Evolutionary conservation across 306 rosid species (phyloP), one percentile per base, ranked within the genome.

Genomic region (Prunus davidiana): DNA sequence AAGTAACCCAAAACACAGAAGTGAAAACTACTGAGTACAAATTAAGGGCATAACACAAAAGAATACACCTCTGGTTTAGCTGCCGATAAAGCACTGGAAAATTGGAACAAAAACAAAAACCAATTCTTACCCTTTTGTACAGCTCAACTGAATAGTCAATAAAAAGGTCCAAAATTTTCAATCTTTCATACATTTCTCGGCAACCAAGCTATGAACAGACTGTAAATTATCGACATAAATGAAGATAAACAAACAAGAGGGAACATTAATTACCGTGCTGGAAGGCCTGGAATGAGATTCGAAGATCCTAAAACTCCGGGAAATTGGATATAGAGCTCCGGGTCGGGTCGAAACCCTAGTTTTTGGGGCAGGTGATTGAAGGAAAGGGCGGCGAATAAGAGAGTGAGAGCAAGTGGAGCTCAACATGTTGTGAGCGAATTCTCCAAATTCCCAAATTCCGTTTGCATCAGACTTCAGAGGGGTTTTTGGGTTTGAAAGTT

Each of bases 281-380:
- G 83, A 47, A 49, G 84, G 77, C 72, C 76, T 77, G 64, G 73
- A 34, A 81, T 64, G 87, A 41, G 93, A 84, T 73, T 89, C 90
- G 8, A 77, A 85, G 90, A 86, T 87, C 91, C 96, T 88, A 62
- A 81, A 51, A 71, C 65, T 80, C 5, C 81, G 86, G 76, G 93
- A 82, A 72, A 83, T 64, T 30, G 90, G 89, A 69, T 38, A 78
- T 0, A 77, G 38, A 18, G 80, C 47, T 0, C 73, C 58, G 20
- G 86, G 82, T 58, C 89, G 84, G 71, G 76, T 69, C 30, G 85
- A 63, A 73, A 75, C 83, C 93, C 80, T 87, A 75, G 67, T 70
- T 64, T 79, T 74, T 65, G 82, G 76, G 67, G 77, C 18, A 51
- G 81, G 18, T 27, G 87, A 62, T 5, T 67, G 91, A 71, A 78